A percentile compares a stretch with the other conserved stretches of the same genome.
phyloP scores from a whole-genome alignment of 2,329 filamentous ascomycete species.

The Trichophyton rubrum region DNA sequence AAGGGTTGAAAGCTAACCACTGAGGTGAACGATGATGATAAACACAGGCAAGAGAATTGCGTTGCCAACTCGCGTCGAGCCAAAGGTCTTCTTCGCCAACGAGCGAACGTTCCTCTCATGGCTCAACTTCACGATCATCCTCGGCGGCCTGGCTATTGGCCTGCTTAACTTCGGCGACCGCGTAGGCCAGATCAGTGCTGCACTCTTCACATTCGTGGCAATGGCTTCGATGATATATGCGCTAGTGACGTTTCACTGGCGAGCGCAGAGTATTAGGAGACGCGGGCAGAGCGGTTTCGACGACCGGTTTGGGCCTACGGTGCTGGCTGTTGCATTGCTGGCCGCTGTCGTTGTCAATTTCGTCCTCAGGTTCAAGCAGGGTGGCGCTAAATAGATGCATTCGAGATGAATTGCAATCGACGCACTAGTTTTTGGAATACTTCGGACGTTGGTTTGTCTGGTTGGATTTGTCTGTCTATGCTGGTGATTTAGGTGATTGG shows the following conservation, averaged over 20 bases:
- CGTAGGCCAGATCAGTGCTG: constrained; percentile 84
- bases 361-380: constrained; percentile 50
- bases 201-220: constrained; percentile 84
- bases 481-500: neutral
- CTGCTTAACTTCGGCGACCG: constrained; percentile 97
- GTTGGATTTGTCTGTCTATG: too few relatives aligned
- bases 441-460: neutral
- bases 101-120: constrained; percentile 98
- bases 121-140: constrained; percentile 99
- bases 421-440: neutral
- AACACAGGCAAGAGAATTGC: constrained; percentile 86
- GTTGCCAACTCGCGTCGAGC: constrained; percentile 92
- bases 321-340: constrained; percentile 74
- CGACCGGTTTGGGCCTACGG: constrained; percentile 84
- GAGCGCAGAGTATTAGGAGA: constrained; percentile 80
- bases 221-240: constrained; percentile 95
- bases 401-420: neutral
- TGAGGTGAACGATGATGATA: neutral
- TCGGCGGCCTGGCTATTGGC: constrained; percentile 89
- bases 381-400: neutral
- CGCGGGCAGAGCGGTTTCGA: constrained; percentile 93
- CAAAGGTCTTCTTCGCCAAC: constrained; percentile 99
- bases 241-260: constrained; percentile 90
- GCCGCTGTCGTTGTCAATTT: constrained; percentile 94
- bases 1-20: too few relatives aligned